Evolutionary conservation across 2,329 filamentous ascomycete genomes (phyloP), one percentile per base, ranked within the genome.

Genomic region (Phoma herbarum): DNA sequence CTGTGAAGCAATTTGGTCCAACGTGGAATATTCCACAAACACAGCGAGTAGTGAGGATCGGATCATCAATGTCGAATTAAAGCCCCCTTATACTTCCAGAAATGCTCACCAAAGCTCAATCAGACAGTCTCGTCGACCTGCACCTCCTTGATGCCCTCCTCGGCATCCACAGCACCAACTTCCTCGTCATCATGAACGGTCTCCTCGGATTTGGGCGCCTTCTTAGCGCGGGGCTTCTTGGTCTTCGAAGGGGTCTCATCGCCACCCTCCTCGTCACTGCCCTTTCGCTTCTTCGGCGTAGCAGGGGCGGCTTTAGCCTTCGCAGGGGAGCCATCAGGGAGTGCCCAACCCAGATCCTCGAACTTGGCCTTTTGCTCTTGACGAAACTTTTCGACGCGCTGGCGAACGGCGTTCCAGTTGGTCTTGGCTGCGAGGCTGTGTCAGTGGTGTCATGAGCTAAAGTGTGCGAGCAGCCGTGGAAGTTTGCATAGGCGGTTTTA

Each of bases 341-440:
- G 3, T 8, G 20, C 49, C 56, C 56, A 59, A 11, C 49, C 49
- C 4, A 59, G 14, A 14, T 49, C 37, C 11, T 53, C 49, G 35
- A 20, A 53, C 43, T 18, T 33, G 6, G 35, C 25, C 37, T 49
- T 48, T 37, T 47, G 33, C 45, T 59, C 56, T 0, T 7, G 1
- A 6, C 56, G 49, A 2, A 53, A 7, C 44, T 50, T 53, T 29
- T 5, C 5, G 25, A 43, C 4, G 50, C 56, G 56, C 23, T 53
- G 51, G n/a, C 43, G 42, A 14, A 59, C 49, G 14, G 18, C 56
- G n/a, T 58, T 35, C 8, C 12, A 52, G 43, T 26, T 47, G 2
- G 44, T 16, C 14, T 12, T n/a, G 8, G 48, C 55, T 58, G 43
- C 2, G 43, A 16, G 9, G 16, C 2, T 4, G 10, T 46, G 18